phyloP scores from a whole-genome alignment of 164 flowering plant species.

The Liriodendron chinense region DNA sequence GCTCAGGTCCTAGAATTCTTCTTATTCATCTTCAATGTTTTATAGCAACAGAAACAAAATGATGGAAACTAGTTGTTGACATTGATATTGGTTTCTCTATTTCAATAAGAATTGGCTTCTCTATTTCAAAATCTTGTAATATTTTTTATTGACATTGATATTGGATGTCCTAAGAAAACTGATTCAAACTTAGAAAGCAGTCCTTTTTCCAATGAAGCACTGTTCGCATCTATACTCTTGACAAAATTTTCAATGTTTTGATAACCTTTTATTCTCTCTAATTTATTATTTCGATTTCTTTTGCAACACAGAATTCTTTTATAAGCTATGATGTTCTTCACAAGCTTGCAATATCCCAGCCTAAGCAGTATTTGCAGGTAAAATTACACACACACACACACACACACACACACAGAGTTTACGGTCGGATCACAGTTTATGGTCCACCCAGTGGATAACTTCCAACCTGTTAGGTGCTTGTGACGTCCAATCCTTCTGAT shows the following conservation, averaged over 20 bases:
- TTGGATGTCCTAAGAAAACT: slow-evolving; percentile 2
- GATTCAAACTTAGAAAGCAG: not conserved
- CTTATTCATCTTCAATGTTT: not conserved
- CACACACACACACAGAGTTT: too few relatives aligned
- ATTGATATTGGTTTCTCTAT: not conserved
- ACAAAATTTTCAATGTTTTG: not conserved
- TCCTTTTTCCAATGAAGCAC: not conserved
- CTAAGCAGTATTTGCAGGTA: slow-evolving; percentile 92
- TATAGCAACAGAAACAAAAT: too few relatives aligned
- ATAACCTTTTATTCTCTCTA: not conserved
- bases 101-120: not conserved
- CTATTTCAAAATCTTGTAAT: not conserved
- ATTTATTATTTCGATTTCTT: slow-evolving; percentile 2
- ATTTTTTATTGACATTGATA: not conserved
- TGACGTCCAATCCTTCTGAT: too few relatives aligned
- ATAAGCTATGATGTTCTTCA: slow-evolving; percentile 72
- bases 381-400: not conserved
- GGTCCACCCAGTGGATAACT: too few relatives aligned
- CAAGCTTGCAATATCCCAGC: slow-evolving; percentile 90
- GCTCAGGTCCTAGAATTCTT: not conserved
- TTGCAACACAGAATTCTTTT: slow-evolving; percentile 67
- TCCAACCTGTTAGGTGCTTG: too few relatives aligned
- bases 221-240: not conserved
- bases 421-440: too few relatives aligned
- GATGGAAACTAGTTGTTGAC: not conserved